A percentile compares a stretch with the other conserved stretches of the same genome.
These are phyloP conservation scores for Sequoiadendron giganteum DNA, from an alignment of 75 land plant species.

Conservation along the genomic window DNA sequence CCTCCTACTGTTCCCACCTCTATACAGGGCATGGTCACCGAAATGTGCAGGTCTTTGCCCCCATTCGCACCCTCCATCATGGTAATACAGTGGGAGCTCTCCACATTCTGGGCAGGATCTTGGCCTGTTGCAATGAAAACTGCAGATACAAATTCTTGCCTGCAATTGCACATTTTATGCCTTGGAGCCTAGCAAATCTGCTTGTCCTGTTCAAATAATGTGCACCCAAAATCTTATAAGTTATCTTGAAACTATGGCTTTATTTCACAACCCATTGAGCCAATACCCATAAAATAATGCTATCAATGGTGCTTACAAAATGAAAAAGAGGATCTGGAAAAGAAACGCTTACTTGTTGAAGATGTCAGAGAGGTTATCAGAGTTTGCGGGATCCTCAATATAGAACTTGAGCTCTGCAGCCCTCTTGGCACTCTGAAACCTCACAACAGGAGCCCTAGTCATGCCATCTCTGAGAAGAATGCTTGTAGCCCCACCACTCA, in stretches of 20 bases:
- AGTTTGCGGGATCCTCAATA: conserved; percentile 21
- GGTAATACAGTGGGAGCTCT: conserved; percentile 83
- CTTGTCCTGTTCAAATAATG: conserved; percentile 31
- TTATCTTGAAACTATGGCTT: too few species aligned
- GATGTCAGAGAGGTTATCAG: conserved; percentile 48
- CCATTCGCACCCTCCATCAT: conserved; percentile 60
- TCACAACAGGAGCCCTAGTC: too few species aligned
- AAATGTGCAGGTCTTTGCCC: conserved; percentile 62
- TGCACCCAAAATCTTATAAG: conserved; percentile 29
- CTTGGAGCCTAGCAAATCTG: too few species aligned
- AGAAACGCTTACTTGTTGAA: conserved; percentile 57
- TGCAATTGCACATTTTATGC: too few species aligned
- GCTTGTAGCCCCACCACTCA: conserved; percentile 32
- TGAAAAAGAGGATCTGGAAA: not conserved
- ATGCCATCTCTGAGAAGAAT: too few species aligned
- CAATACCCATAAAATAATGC: not conserved
- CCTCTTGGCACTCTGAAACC: too few species aligned
- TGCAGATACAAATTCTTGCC: conserved; percentile 37
- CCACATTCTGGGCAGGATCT: conserved; percentile 82
- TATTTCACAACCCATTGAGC: not conserved
- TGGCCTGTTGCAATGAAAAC: conserved; percentile 78
- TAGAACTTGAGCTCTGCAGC: too few species aligned
- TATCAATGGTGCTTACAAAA: not conserved
- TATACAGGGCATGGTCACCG: conserved; percentile 45
- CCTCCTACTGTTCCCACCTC: conserved; percentile 6